phyloP scores from a whole-genome alignment of 768 basidiomycete species.

The Auriculariales sp. region DNA sequence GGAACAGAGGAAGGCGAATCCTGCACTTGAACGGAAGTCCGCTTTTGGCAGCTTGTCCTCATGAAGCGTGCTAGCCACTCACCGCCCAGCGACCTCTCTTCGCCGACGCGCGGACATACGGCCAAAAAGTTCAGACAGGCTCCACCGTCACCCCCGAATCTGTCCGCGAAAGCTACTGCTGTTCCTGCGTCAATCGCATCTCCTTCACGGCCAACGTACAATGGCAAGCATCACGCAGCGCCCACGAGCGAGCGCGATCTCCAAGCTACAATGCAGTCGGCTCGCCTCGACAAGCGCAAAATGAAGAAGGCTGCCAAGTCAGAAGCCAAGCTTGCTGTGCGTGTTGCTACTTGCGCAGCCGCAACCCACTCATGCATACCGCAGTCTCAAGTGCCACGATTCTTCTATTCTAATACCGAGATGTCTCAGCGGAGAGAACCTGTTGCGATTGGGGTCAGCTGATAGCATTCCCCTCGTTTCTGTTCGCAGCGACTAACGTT shows the following conservation, averaged over 20 bases:
- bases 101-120: background rate
- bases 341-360: constrained; percentile 17
- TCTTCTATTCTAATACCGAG: constrained; percentile 70
- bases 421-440: constrained; percentile 60
- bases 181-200: background rate
- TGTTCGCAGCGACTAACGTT: background rate
- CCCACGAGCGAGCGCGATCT: too few species aligned
- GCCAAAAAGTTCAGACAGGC: background rate
- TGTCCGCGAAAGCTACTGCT: background rate
- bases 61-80: background rate
- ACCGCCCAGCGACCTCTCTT: background rate
- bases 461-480: too few species aligned
- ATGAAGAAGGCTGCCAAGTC: constrained; percentile 49
- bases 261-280: too few species aligned
- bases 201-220: too few species aligned
- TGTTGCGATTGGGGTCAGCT: constrained; percentile 68
- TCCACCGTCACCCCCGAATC: background rate
- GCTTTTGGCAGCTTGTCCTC: too few species aligned
- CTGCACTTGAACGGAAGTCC: too few species aligned
- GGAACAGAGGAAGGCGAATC: too few species aligned
- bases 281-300: constrained; percentile 47
- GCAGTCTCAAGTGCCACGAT: constrained; percentile 47
- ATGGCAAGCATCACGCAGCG: too few species aligned
- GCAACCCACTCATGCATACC: constrained; percentile 6
- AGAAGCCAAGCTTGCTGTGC: constrained; percentile 46